Evolutionary conservation across 441 rosid genomes (phyloP).

Genomic region (Caryocar brasiliense): DNA sequence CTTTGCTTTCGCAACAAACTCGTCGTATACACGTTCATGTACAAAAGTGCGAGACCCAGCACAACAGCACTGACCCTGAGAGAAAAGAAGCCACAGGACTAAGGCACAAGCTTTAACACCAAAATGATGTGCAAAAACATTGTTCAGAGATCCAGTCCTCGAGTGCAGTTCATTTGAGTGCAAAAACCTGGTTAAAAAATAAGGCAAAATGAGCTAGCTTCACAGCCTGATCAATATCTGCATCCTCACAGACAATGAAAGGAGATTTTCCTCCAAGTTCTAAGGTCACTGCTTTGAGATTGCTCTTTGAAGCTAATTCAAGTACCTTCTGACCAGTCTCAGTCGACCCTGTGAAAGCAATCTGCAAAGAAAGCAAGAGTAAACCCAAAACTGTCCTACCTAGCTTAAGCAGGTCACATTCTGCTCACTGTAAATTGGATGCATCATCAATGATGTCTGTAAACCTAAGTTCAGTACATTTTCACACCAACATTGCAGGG

Average conservation of each 20-base stretch:
- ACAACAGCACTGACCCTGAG: slow-evolving; percentile 86
- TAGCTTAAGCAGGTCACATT: no score
- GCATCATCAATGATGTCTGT: no score
- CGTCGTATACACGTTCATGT: slow-evolving; percentile 71
- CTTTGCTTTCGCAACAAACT: slow-evolving; percentile 69
- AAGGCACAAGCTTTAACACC: background rate
- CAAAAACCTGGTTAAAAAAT: slow-evolving; percentile 71
- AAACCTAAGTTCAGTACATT: no score
- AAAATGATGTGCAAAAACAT: no score
- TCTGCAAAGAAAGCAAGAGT: slow-evolving; percentile 29
- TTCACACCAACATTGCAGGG: no score
- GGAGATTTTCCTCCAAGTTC: slow-evolving; percentile 93
- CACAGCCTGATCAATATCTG: slow-evolving; percentile 58
- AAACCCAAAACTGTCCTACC: no score
- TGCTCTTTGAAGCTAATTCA: slow-evolving; percentile 69
- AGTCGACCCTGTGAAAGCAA: slow-evolving; percentile 77
- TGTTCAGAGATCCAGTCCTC: no score
- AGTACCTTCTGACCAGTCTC: slow-evolving; percentile 57
- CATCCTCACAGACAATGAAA: slow-evolving; percentile 67
- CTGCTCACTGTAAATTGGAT: no score
- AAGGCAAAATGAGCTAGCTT: slow-evolving; percentile 75
- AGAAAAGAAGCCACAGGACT: slow-evolving; percentile 1
- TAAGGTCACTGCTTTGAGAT: slow-evolving; percentile 66
- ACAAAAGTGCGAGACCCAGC: slow-evolving; percentile 82
- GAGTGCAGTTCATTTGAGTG: no score